Percentiles rank a stretch among this genome's conserved stretches.
These are phyloP conservation scores for Lasiodiplodia gonubiensis DNA, from an alignment of 2,329 filamentous ascomycete genomes.

Conservation along the genomic window DNA sequence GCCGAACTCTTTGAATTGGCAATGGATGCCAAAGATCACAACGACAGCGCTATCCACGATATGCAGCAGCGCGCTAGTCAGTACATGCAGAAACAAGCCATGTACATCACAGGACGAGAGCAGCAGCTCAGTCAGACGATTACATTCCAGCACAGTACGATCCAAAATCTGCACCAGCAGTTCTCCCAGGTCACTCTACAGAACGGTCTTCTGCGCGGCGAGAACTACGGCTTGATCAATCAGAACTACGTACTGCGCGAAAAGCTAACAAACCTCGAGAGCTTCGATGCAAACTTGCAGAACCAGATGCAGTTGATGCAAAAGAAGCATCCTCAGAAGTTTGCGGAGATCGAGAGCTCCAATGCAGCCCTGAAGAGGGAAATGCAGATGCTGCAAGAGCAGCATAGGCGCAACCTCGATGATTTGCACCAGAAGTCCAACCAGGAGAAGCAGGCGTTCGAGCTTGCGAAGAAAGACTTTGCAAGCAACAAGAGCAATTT, in stretches of 20 bases:
- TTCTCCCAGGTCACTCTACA: conserved; percentile 3
- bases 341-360: too few species aligned
- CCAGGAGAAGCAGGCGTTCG: neutral
- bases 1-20: neutral
- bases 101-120: neutral
- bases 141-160: neutral
- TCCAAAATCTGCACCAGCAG: neutral
- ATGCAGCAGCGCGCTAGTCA: neutral
- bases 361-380: too few species aligned
- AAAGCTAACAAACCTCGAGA: neutral
- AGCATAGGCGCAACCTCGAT: neutral
- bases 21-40: neutral
- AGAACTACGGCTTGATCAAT: neutral
- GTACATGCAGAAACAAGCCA: neutral
- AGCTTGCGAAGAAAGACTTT: neutral
- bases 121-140: neutral
- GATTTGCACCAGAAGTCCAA: neutral
- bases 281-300: neutral
- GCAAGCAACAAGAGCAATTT: too few species aligned
- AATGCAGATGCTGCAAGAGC: too few species aligned
- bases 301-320: neutral
- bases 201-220: conserved; percentile 9
- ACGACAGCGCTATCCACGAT: neutral
- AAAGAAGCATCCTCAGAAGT: neutral
- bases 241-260: neutral